These are phyloP conservation scores for Ceratocystis albifundus DNA, from an alignment of 2,329 filamentous ascomycete genomes.

Conservation along the genomic window DNA sequence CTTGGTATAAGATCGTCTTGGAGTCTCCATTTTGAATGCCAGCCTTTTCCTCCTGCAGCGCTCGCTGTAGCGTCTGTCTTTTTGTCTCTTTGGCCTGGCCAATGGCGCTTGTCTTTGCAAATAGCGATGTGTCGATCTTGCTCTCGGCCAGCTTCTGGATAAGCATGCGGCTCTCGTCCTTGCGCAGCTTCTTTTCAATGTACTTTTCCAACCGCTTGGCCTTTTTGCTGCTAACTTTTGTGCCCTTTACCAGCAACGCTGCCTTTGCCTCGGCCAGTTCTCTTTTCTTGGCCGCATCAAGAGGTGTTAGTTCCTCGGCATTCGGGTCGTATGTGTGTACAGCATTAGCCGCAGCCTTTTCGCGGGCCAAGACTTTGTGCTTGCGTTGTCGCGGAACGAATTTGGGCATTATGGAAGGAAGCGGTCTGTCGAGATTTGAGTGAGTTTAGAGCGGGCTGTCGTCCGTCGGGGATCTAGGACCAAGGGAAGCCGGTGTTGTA, in stretches of 20 bases:
- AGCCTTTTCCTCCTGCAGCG: conserved; percentile 51
- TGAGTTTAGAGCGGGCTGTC: no score
- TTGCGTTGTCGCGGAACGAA: conserved; percentile 56
- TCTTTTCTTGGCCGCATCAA: conserved; percentile 31
- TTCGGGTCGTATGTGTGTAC: conserved; percentile 30
- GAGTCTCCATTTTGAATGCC: conserved; percentile 46
- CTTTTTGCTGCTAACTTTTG: conserved; percentile 52
- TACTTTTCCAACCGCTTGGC: conserved; percentile 57
- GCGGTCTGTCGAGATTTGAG: no score
- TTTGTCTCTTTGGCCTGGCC: conserved; percentile 63
- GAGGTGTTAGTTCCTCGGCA: conserved; percentile 34
- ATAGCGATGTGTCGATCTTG: conserved; percentile 70
- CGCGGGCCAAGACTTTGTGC: conserved; percentile 55
- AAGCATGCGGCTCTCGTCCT: conserved; percentile 79
- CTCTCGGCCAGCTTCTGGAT: conserved; percentile 69
- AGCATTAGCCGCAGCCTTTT: conserved; percentile 39
- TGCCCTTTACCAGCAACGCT: conserved; percentile 43
- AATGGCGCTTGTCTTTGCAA: conserved; percentile 65
- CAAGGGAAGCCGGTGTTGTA: no score
- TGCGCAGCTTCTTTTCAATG: conserved; percentile 80
- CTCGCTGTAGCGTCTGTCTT: conserved; percentile 53
- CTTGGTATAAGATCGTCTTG: conserved; percentile 41
- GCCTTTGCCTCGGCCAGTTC: conserved; percentile 45
- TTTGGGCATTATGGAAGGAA: conserved; percentile 26
- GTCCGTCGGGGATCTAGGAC: no score